Base-by-base conservation (phyloP, 768 basidiomycete genomes). In the Phylloporus sp. region DNA sequence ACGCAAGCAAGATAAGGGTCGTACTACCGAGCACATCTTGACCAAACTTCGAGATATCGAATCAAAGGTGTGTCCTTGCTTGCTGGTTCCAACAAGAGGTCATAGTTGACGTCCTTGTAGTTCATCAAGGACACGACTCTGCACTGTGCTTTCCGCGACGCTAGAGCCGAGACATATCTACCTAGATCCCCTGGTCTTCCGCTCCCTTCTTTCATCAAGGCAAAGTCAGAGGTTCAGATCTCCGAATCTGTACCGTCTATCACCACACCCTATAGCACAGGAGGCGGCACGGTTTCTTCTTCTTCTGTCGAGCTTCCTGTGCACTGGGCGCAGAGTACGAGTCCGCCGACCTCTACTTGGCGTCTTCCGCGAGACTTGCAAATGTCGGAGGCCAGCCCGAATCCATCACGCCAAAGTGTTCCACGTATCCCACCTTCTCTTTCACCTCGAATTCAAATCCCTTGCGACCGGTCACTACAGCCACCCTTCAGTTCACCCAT, bases 121-220 rank as follows among this genome's bases (percentile, higher is more conserved):
- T 66, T 66, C 47, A 63, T 68, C 50, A 58, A 43, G 40, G 65
- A 66, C 41, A 17, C n/a, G 5, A 52, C 54, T 32, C 37, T 66
- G 0, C 64, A 66, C 32, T 28, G 34, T 24, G 65, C 66, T n/a
- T 66, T 66, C 21, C 65, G 66, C 20, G 62, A 68, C 34, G 65
- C 65, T 13, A 64, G 65, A 48, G 65, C 65, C 23, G 42, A 48
- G 33, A 66, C 65, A 0, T 58, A 11, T 31, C 50, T 66, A 3
- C 65, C 65, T 6, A 56, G 56, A 17, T 42, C 66, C 2, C 58
- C 44, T 0, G 56, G 58, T 43, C 45, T 66, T 11, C 64, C 62
- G 0, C 62, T 57, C n/a, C 65, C 60, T 21, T 7, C 33, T 9
- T 43, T 20, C 9, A 1, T 49, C 14, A 35, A 5, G 26, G 53